Evolutionary conservation across 805 yeast genomes (phyloP).

Genomic region (Kodamaea kaohsiungensis): DNA sequence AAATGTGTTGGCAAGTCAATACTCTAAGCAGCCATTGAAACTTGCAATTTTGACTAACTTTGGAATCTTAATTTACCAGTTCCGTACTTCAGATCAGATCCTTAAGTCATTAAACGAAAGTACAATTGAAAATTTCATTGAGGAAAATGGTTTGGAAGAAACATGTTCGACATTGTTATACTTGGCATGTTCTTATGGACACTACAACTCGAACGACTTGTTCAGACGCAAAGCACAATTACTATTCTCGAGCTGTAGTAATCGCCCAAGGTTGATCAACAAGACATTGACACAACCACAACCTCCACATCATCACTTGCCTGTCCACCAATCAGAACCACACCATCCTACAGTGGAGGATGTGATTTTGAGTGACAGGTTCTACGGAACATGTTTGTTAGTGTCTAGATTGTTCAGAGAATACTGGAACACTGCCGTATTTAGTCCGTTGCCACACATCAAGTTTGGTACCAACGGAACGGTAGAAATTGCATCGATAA

Average conservation of each 20-base stretch:
- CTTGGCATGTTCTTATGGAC: conserved; percentile 72
- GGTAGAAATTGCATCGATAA: conserved; percentile 37
- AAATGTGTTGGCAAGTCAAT: conserved; percentile 85
- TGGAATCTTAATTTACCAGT: conserved; percentile 74
- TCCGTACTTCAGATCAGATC: conserved; percentile 77
- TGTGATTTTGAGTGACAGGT: conserved; percentile 88
- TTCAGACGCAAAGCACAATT: conserved; percentile 49
- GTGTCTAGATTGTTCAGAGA: conserved; percentile 77
- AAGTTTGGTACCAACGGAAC: conserved; percentile 38
- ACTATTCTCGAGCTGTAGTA: conserved; percentile 55
- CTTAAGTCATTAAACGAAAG: conserved; percentile 68
- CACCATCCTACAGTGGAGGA: conserved; percentile 55
- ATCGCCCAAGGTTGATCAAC: conserved; percentile 45
- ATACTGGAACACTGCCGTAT: conserved; percentile 75
- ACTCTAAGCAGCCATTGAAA: conserved; percentile 61
- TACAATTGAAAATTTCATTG: conserved; percentile 66
- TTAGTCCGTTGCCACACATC: conserved; percentile 47
- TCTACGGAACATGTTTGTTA: conserved; percentile 81
- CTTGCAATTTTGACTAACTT: conserved; percentile 81
- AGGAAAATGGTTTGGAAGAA: conserved; percentile 83
- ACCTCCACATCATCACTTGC: conserved; percentile 18
- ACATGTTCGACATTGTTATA: conserved; percentile 87
- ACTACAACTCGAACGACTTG: conserved; percentile 49
- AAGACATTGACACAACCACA: conserved; percentile 8
- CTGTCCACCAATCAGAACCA: conserved; percentile 12